Evolutionary conservation across 257 asterid genomes (phyloP), one percentile per base, ranked within the genome.

Genomic region (Nicotiana tabacum): DNA sequence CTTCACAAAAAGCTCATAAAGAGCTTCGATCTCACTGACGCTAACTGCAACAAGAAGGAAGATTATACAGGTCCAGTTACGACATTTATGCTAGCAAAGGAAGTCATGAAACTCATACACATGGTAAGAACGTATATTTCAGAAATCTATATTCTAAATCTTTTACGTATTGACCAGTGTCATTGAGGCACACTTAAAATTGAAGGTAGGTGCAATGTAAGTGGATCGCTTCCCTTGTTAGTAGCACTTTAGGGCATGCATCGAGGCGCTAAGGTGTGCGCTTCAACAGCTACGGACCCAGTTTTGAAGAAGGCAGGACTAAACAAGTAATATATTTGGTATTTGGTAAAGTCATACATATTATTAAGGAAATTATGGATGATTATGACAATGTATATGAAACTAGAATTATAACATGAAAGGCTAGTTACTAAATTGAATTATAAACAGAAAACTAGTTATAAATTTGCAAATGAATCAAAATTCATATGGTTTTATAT

Each of bases 1-100:
- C 94, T 93, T 92, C 89, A 92, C 91, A 81, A 89, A 94, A 83
- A 94, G 88, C 82, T 93, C 97, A 68, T 94, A 92, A 84, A 94
- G 85, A 9, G 98, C 98, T 89, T 94, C 97, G 78, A 94, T 89
- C 87, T 94, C 98, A 62, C 94, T 94, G 68, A 94, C 95, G 84
- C 95, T 90, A 85, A 94, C 97, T 94, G 97, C 90, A 86, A 56
- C 55, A 69, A 37, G 56, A 69, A 69, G 77, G 46, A 69, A 69
- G 37, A 66, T 66, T 17, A 17, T 67, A 35, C 53, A 67, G 8
- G 77, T 67, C 7, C 51, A 68, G 35, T 35, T 43, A 18, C 17
- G 4, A 13, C 2, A 69, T 69, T 37, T 37, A 18, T 69, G 56
- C 77, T 37, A 69, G 56, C 77, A 69, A 43, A 21, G 56, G 60